These are phyloP conservation scores for Euphorbia tirucalli DNA, from an alignment of 345 rosid genomes.

Conservation along the genomic window DNA sequence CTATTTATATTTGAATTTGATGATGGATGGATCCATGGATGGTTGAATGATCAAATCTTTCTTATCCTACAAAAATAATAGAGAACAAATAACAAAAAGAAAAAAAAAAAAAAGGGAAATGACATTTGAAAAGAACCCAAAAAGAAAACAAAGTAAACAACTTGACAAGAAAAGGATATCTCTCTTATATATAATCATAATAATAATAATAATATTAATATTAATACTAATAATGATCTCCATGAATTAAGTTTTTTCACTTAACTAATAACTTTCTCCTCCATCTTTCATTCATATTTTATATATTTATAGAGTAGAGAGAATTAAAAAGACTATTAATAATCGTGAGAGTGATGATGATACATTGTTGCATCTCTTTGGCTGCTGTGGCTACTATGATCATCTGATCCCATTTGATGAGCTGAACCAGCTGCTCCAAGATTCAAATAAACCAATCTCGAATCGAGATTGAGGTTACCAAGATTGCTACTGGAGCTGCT, in stretches of 20 bases:
- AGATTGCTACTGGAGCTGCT: constrained; percentile 47
- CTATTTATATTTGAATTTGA: too few relatives aligned
- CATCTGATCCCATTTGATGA: constrained; percentile 68
- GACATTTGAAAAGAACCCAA: neutral
- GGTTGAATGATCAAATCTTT: constrained; percentile 20
- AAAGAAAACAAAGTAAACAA: neutral
- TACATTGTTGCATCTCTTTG: constrained; percentile 65
- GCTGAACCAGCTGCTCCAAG: constrained; percentile 70
- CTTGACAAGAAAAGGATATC: constrained; percentile 18
- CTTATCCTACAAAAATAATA: constrained; percentile 39
- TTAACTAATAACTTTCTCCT: constrained; percentile 21
- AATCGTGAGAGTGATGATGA: constrained; percentile 62
- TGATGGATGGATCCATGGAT: neutral
- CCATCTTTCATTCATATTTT: constrained; percentile 12
- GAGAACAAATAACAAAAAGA: neutral
- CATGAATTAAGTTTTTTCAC: constrained; percentile 16
- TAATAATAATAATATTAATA: constrained; percentile 5
- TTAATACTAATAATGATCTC: constrained; percentile 22
- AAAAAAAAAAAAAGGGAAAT: constrained; percentile 7
- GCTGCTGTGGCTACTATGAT: constrained; percentile 45
- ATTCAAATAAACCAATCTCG: constrained; percentile 87
- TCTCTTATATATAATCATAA: neutral
- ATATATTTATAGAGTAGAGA: neutral
- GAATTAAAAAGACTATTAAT: constrained; percentile 31
- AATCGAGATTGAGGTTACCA: constrained; percentile 55